Evolutionary conservation across 306 rosid species (phyloP), one percentile per base, ranked within the genome.

Genomic region (Quercus parvula): DNA sequence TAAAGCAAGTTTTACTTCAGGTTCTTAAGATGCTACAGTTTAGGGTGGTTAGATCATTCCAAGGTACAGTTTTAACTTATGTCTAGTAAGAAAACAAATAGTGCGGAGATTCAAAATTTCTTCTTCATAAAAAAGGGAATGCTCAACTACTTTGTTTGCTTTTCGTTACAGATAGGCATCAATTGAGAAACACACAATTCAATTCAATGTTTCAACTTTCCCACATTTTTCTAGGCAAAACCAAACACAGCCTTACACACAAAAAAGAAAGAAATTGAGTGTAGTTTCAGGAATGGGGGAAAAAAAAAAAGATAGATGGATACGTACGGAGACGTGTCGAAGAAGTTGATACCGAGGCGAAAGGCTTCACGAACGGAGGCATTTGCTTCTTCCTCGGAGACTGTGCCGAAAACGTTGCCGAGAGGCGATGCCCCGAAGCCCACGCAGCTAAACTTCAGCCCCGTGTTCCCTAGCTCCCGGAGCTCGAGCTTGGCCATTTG

Each of bases 401-500:
- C 94, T 1, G 84, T 70, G 56, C 97, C 95, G 86, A 92, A 94
- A 67, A 90, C 91, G 70, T 94, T 91, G 81, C 99, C 99, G 17
- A 94, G 94, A 61, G 99, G 99, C 0, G 99, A 92, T 6, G 99
- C 99, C 33, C 99, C 99, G 82, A 94, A 94, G 13, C 99, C 97
- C 0, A 92, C 90, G 56, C 69, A 49, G 87, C 99, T 92, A 44
- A 93, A 78, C 83, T 89, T 90, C 35, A 91, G 95, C 14, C 97
- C 99, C 1, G 99, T 92, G 86, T 86, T 91, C 1, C 99, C 99
- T 5, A 94, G 90, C 68, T 84, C 72, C 61, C 99, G 85, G 5
- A 86, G 77, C 74, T 90, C 97, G 78, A 91, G 58, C 81, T 76
- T 81, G 30, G 81, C 82, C 94, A 90, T 87, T 80, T 78, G 49